Evolutionary conservation across 2,329 filamentous ascomycete species (phyloP).

Genomic region (Scorias spongiosa): DNA sequence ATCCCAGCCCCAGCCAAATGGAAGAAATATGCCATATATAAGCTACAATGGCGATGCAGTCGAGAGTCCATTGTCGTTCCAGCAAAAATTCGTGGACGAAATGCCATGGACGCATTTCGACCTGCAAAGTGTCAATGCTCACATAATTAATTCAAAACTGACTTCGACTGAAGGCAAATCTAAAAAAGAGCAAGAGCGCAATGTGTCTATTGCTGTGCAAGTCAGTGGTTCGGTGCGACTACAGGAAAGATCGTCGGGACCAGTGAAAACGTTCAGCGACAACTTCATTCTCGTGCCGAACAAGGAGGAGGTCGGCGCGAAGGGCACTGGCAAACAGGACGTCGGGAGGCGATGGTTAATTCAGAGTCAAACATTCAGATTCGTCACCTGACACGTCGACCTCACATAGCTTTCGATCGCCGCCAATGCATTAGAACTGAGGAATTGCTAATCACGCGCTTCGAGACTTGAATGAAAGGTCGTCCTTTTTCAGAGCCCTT

Average conservation of each 20-base stretch:
- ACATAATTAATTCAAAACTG: slow-evolving; percentile 52
- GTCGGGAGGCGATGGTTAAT: slow-evolving; percentile 24
- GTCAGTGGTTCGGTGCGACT: slow-evolving; percentile 60
- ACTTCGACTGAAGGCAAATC: slow-evolving; percentile 10
- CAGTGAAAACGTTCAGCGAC: slow-evolving; percentile 60
- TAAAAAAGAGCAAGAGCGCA: slow-evolving; percentile 32
- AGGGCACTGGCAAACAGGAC: slow-evolving; percentile 17
- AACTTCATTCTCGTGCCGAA: slow-evolving; percentile 63
- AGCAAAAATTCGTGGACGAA: slow-evolving; percentile 52
- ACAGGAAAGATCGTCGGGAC: slow-evolving; percentile 42
- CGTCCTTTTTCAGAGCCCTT: no score
- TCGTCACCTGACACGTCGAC: slow-evolving; percentile 21
- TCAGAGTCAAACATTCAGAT: slow-evolving; percentile 28
- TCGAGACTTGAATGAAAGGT: no score
- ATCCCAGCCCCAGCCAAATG: slow-evolving; percentile 37
- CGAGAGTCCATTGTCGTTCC: slow-evolving; percentile 47
- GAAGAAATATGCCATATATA: slow-evolving; percentile 47
- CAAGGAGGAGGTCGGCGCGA: slow-evolving; percentile 17
- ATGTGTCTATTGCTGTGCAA: slow-evolving; percentile 57
- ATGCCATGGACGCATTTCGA: slow-evolving; percentile 53
- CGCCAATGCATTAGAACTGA: no score
- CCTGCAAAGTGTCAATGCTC: slow-evolving; percentile 59
- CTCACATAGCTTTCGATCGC: no score
- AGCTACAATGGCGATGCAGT: slow-evolving; percentile 63
- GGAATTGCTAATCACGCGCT: no score